phyloP scores from a whole-genome alignment of 495 filamentous ascomycete species.

The Daldinia bambusicola region DNA sequence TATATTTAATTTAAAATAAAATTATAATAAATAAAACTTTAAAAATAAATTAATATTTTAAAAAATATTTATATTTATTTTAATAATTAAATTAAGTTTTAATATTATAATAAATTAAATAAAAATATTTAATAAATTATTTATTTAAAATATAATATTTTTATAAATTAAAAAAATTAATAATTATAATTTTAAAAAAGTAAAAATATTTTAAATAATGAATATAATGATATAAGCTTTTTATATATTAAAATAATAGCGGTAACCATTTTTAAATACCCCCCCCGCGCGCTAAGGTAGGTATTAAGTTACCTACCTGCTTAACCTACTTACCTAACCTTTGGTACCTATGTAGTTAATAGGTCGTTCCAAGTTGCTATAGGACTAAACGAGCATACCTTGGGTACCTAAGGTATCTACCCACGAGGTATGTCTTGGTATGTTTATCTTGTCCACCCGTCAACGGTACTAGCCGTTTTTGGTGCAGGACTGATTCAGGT shows the following conservation, averaged over 20 bases:
- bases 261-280: too few relatives aligned
- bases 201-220: not conserved
- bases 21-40: not conserved
- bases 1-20: not conserved
- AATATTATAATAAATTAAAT: not conserved
- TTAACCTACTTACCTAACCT: too few relatives aligned
- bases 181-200: not conserved
- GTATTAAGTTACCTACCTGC: too few relatives aligned
- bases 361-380: too few relatives aligned
- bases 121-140: not conserved
- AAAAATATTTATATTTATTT: not conserved
- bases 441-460: slow-evolving; percentile 18
- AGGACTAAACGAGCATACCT: too few relatives aligned
- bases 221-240: not conserved
- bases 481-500: slow-evolving; percentile 30
- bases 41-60: not conserved
- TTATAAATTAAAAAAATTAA: not conserved
- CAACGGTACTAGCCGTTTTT: slow-evolving; percentile 24
- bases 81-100: not conserved
- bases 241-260: not conserved
- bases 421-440: too few relatives aligned
- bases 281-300: too few relatives aligned
- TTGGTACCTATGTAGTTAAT: too few relatives aligned
- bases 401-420: too few relatives aligned
- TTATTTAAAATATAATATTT: not conserved